Evolutionary conservation across 345 rosid species (phyloP), one percentile per base, ranked within the genome.

Genomic region (Mercurialis annua): DNA sequence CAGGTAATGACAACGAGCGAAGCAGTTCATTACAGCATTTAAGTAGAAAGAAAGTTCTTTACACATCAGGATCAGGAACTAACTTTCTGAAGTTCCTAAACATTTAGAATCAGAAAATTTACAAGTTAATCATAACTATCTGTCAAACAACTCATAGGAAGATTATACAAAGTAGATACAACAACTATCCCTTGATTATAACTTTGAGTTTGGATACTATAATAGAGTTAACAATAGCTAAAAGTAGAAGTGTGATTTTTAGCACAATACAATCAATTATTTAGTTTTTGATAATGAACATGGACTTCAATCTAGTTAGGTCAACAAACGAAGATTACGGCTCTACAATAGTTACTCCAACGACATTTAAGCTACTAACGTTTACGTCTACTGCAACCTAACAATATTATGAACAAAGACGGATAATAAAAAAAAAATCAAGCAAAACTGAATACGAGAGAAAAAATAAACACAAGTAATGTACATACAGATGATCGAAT

Each of bases 381-480:
- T 60, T 43, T 59, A 54, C 40, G 36, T 44, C 76, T 81, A 79
- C 56, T 48, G 59, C 64, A 81, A 71, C 73, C 34, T 67, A 73
- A 69, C 67, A 73, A 80, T 42, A 75, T 69, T 78, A 85, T 80
- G 77, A 76, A 78, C 82, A 80, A 86, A 67, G 66, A 74, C 44
- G 66, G 59, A 58, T 54, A 29, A 15, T 63, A 54, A 18, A 2
- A 26, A 38, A 30, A 36, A 4, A 63, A 47, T 10, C 53, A 55
- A 34, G 20, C 42, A 17, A 27, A 10, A 73, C 46, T 30, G 46
- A 34, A 38, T 43, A 38, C 62, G 58, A 56, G 57, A 71, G 40
- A 53, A 68, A 61, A 71, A 51, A 29, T 46, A 59, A 71, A 71
- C 69, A 77, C 70, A 69, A 23, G 61, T 61, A 66, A 66, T 73